Evolutionary conservation across 2,329 filamentous ascomycete species (phyloP).

Genomic region (Alternaria hordeiaustralica): DNA sequence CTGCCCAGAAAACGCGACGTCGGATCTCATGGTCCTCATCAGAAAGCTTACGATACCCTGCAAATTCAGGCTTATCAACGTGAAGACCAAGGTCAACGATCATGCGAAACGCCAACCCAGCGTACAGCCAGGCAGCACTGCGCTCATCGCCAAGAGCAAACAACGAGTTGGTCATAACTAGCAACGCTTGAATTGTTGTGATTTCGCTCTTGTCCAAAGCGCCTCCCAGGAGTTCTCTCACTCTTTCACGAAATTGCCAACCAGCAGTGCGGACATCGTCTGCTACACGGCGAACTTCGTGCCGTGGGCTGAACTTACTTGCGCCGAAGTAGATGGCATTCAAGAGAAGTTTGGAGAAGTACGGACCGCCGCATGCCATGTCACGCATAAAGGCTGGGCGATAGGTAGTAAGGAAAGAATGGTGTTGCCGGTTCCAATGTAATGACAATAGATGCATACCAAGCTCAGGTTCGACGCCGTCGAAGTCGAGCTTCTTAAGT

Average conservation of each 20-base stretch:
- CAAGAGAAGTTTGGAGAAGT: slow-evolving; percentile 63
- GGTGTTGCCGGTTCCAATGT: slow-evolving; percentile 63
- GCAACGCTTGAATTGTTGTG: slow-evolving; percentile 61
- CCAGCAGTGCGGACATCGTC: slow-evolving; percentile 58
- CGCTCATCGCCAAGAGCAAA: slow-evolving; percentile 60
- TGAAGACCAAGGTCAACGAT: slow-evolving; percentile 63
- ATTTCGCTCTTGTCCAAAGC: slow-evolving; percentile 59
- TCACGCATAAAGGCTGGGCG: slow-evolving; percentile 55
- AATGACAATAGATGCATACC: slow-evolving; percentile 60
- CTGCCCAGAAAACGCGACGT: slow-evolving; percentile 56
- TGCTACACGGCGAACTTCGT: slow-evolving; percentile 55
- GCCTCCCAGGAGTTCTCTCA: slow-evolving; percentile 55
- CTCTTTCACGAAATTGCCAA: slow-evolving; percentile 56
- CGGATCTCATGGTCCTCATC: slow-evolving; percentile 57
- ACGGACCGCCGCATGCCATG: slow-evolving; percentile 61
- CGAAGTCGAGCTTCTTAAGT: slow-evolving; percentile 60
- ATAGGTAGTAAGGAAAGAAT: slow-evolving; percentile 58
- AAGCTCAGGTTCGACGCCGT: slow-evolving; percentile 60
- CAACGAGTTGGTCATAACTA: slow-evolving; percentile 60
- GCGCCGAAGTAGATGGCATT: slow-evolving; percentile 61
- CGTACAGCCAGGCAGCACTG: slow-evolving; percentile 64
- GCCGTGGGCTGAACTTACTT: slow-evolving; percentile 56
- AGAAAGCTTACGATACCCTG: slow-evolving; percentile 44
- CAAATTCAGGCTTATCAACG: slow-evolving; percentile 48
- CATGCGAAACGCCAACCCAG: slow-evolving; percentile 63